Percentiles rank a stretch among this genome's conserved stretches.
Evolutionary conservation across 805 yeast genomes (phyloP).

Genomic region (Nakazawaea pomicola): DNA sequence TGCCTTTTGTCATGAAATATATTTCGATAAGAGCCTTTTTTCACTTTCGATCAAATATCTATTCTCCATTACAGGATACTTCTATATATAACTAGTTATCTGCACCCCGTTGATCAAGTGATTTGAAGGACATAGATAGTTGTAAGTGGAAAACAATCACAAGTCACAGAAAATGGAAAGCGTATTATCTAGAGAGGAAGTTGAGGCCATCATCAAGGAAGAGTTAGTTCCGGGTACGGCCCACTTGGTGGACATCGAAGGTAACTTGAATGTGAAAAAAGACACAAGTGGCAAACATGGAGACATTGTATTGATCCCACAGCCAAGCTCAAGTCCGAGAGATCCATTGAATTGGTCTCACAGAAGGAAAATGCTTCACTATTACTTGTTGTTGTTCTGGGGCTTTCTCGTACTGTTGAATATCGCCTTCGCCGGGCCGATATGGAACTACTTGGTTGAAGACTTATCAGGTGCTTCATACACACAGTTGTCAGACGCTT

Average conservation of each 20-base stretch:
- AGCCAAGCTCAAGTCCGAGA: conserved; percentile 63
- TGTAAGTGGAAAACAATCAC: background rate
- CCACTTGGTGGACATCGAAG: conserved; percentile 41
- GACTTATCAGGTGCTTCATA: conserved; percentile 5
- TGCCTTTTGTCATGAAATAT: no score
- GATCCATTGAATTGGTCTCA: conserved; percentile 66
- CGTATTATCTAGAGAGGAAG: background rate
- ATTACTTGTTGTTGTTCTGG: conserved; percentile 11
- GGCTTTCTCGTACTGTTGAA: conserved; percentile 21
- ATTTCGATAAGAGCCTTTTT: no score
- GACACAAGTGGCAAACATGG: conserved; percentile 25
- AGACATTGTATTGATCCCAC: conserved; percentile 53
- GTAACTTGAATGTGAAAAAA: conserved; percentile 25
- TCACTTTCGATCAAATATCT: no score
- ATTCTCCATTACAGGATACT: no score
- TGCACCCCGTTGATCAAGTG: no score
- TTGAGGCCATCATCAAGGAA: conserved; percentile 20
- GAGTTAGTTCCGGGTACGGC: conserved; percentile 47
- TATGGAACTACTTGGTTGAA: conserved; percentile 17
- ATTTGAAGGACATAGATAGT: no score
- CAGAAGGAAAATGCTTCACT: conserved; percentile 39
- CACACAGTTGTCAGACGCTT: conserved; percentile 15
- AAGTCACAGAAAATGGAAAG: background rate
- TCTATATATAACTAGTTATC: no score
- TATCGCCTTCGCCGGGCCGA: conserved; percentile 19